Percentiles rank a stretch among this genome's conserved stretches.
Evolutionary conservation across 768 basidiomycete genomes (phyloP).

Genomic region (Ramaria sp.): DNA sequence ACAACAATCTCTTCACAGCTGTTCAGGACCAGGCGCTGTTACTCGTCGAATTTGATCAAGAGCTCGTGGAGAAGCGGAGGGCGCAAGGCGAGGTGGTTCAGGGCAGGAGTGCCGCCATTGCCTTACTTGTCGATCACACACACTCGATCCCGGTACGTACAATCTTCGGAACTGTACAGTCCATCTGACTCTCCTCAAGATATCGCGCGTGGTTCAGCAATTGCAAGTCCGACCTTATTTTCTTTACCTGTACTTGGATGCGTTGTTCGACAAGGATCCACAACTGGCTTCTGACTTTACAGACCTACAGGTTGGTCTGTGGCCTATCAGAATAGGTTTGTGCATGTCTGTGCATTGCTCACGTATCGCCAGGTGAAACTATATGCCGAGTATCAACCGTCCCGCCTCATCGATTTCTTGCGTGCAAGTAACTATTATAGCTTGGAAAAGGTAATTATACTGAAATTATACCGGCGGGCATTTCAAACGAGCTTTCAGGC

Average conservation of each 20-base stretch:
- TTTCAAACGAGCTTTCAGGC: conserved; percentile 38
- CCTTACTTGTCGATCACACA: conserved; percentile 82
- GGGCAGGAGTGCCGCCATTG: conserved; percentile 65
- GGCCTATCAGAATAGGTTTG: background rate
- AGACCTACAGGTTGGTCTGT: conserved; percentile 54
- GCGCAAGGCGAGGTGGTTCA: conserved; percentile 30
- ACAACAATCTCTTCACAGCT: conserved; percentile 88
- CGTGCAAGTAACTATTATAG: conserved; percentile 87
- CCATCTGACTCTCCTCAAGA: conserved; percentile 34
- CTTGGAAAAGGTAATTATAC: conserved; percentile 55
- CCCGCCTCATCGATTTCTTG: conserved; percentile 80
- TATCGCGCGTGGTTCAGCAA: conserved; percentile 80
- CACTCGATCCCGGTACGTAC: conserved; percentile 85
- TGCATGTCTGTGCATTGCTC: background rate
- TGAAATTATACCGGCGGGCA: background rate
- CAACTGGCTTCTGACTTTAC: conserved; percentile 71
- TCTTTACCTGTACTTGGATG: conserved; percentile 88
- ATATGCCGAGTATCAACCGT: conserved; percentile 79
- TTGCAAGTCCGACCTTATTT: conserved; percentile 66
- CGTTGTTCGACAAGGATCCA: conserved; percentile 79
- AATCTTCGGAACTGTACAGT: background rate
- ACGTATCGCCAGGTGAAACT: conserved; percentile 56
- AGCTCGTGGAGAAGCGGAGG: conserved; percentile 53
- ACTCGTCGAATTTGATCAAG: conserved; percentile 90
- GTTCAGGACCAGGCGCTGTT: conserved; percentile 89